Evolutionary conservation across 768 basidiomycete species (phyloP).

Genomic region (Agaricus sinodeliciosus): DNA sequence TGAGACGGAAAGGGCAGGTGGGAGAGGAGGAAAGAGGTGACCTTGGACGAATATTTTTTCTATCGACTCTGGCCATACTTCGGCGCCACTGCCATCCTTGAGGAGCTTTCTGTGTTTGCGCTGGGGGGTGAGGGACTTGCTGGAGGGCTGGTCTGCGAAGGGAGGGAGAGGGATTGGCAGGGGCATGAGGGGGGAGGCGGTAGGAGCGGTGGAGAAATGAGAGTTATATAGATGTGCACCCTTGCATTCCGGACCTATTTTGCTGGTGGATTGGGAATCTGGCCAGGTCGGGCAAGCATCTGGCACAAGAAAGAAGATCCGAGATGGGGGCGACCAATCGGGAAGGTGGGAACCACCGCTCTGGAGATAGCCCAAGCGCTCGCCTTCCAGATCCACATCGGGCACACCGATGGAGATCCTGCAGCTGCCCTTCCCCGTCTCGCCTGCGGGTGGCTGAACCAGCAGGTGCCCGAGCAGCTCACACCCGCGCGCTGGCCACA

Average conservation of each 20-base stretch:
- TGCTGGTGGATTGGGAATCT: conserved; percentile 18
- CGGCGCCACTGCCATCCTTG: conserved; percentile 69
- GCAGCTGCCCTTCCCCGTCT: conserved; percentile 15
- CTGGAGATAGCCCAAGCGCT: conserved; percentile 32
- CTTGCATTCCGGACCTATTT: conserved; percentile 20
- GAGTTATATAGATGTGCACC: conserved; percentile 20
- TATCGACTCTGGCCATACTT: conserved; percentile 79
- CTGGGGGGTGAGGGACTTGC: conserved; percentile 58
- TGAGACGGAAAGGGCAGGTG: conserved; percentile 1
- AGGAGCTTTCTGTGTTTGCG: conserved; percentile 80
- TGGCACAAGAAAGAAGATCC: conserved; percentile 38
- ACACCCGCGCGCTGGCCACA: not conserved
- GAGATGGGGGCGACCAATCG: conserved; percentile 32
- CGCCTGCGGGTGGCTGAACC: not conserved
- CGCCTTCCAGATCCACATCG: conserved; percentile 11
- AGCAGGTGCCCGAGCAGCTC: too few relatives aligned
- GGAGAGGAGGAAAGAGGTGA: conserved; percentile 18
- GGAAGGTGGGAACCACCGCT: conserved; percentile 42
- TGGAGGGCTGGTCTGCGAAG: conserved; percentile 17
- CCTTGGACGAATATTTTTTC: conserved; percentile 77
- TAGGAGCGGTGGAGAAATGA: conserved; percentile 17
- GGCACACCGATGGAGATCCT: conserved; percentile 20
- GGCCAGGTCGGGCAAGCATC: conserved; percentile 12
- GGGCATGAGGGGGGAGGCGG: conserved; percentile 13
- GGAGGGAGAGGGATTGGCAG: conserved; percentile 19